Percentiles rank a stretch among this genome's conserved stretches.
These are phyloP conservation scores for Candida maltosa DNA, from an alignment of 805 yeast species.

Conservation along the genomic window DNA sequence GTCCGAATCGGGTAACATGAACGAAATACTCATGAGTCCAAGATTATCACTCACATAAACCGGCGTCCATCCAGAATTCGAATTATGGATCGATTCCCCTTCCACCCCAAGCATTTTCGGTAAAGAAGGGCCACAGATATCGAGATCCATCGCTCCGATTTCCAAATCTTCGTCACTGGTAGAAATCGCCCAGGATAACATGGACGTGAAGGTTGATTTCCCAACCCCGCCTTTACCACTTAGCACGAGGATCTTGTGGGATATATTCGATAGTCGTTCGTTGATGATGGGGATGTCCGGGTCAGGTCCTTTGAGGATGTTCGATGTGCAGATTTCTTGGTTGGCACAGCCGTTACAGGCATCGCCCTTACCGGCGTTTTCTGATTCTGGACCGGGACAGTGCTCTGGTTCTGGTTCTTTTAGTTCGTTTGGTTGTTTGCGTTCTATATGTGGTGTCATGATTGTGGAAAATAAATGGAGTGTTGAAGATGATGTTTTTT, in stretches of 20 bases:
- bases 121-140: conserved; percentile 95
- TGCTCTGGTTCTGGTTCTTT: conserved; percentile 89
- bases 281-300: conserved; percentile 82
- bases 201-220: conserved; percentile 90
- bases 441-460: too few species aligned
- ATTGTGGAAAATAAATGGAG: too few species aligned
- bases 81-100: conserved; percentile 81
- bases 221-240: conserved; percentile 97
- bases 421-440: conserved; percentile 16
- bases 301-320: conserved; percentile 88
- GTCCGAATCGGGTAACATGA: conserved; percentile 89
- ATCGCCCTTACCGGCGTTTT: conserved; percentile 87
- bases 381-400: conserved; percentile 98
- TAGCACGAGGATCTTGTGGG: conserved; percentile 76
- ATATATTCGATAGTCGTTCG: conserved; percentile 56
- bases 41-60: conserved; percentile 92
- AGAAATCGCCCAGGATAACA: conserved; percentile 96
- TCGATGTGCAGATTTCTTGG: conserved; percentile 81
- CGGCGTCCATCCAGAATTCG: conserved; percentile 94
- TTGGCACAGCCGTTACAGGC: conserved; percentile 96
- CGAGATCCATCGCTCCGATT: conserved; percentile 95
- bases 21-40: conserved; percentile 93
- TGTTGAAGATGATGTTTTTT: too few species aligned
- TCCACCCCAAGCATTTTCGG: conserved; percentile 93
- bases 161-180: conserved; percentile 73